Evolutionary conservation across 208 protist species (phyloP), one percentile per base, ranked within the genome.

Genomic region (Porcisia hertigi): DNA sequence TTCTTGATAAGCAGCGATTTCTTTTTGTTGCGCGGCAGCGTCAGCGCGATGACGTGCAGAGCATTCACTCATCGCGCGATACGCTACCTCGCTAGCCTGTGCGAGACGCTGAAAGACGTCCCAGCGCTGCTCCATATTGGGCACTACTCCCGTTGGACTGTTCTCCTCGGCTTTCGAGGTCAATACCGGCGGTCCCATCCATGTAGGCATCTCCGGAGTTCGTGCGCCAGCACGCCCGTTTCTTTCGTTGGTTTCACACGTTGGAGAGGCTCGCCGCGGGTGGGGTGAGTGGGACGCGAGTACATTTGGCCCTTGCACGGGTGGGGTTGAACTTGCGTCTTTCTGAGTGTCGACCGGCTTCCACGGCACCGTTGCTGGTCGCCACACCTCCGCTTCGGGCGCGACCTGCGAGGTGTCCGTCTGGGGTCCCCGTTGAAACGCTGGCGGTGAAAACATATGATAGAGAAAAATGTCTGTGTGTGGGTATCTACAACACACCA

Each of bases 1-100:
- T 43, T 82, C 77, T 67, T 82, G 77, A 67, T 82, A 82, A 3
- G 72, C 77, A 1, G 73, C 71, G 36, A 82, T 53, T 62, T 82
- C 77, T 69, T 82, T 77, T 71, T 82, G 77, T 36, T 77, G 72
- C 6, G 72, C 72, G 1, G 58, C 16, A 4, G 53, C 49, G 7
- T 82, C 77, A 52, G 34, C 53, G 25, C 70, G 45, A 34, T 73
- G 43, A 25, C 77, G 77, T 5, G 55, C 67, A 9, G 67, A 20
- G 16, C 52, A 54, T 47, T 77, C 77, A 3, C 55, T 59, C 71
- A 70, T 77, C 23, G 39, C 34, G 49, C 77, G 65, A 25, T 77
- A 82, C 36, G 66, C 67, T 65, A 71, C 73, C 43, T 82, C 77
- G 53, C 77, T 77, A 0, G 67, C 72, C 58, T 71, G 72, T 49